phyloP scores from a whole-genome alignment of 495 filamentous ascomycete species.

The Annulohypoxylon maeteangense region DNA sequence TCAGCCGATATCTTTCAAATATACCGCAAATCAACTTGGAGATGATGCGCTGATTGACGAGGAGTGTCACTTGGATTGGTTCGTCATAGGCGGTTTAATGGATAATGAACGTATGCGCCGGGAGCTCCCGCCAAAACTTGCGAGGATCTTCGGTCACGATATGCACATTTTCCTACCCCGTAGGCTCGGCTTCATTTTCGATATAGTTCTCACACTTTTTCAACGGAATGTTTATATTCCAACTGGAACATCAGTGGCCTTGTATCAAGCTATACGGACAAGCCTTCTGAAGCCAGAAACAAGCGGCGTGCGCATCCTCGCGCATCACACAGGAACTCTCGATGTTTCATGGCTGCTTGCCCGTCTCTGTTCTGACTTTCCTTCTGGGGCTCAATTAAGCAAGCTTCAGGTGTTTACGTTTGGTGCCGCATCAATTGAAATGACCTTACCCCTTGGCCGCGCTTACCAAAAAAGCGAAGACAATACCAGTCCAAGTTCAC shows the following conservation, averaged over 20 bases:
- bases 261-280: constrained; percentile 48
- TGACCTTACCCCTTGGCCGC: constrained; percentile 49
- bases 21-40: constrained; percentile 34
- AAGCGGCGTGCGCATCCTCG: constrained; percentile 51
- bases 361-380: constrained; percentile 53
- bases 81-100: constrained; percentile 50
- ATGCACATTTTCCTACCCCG: constrained; percentile 49
- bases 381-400: constrained; percentile 43
- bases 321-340: constrained; percentile 49
- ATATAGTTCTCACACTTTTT: constrained; percentile 45
- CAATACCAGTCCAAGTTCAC: constrained; percentile 10
- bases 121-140: constrained; percentile 44
- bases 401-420: constrained; percentile 60
- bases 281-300: constrained; percentile 51
- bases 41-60: constrained; percentile 43
- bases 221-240: constrained; percentile 47
- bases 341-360: constrained; percentile 49
- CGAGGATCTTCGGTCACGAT: constrained; percentile 49
- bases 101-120: constrained; percentile 27
- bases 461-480: constrained; percentile 19
- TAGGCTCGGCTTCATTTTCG: constrained; percentile 48
- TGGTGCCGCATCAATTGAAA: constrained; percentile 53
- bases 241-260: constrained; percentile 37
- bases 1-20: constrained; percentile 6
- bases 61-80: constrained; percentile 49